Base-by-base conservation (phyloP, 2,329 filamentous ascomycete genomes). In the Thelonectria olida region DNA sequence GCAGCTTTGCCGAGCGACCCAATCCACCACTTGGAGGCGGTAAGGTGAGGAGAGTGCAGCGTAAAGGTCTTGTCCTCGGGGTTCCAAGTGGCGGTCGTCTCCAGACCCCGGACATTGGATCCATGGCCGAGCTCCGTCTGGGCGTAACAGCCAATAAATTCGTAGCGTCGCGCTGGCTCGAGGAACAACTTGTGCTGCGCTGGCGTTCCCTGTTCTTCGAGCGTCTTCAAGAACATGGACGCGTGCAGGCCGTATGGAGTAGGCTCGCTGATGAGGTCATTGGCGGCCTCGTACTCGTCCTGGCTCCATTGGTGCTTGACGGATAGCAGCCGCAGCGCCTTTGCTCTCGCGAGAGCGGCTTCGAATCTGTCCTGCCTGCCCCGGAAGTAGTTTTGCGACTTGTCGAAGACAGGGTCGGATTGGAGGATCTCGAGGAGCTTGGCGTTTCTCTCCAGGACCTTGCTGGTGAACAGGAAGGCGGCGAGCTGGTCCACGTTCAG, bases 1-100 rank as follows among this genome's bases (percentile, higher is more conserved):
- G 92, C 91, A 3, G 89, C 89, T 68, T 90, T 84, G 52, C 91
- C 92, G 4, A 94, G 82, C 10, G 90, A 91, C 2, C 92, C 92
- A 68, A 93, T 93, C 92, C 92, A 94, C 91, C 91, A 95, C 74
- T 95, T 95, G 31, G 89, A 90, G 0, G 91, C 86, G 2, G 91
- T 93, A 57, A 93, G 81, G 63, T 87, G 82, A 9, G 91, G 91
- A 1, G 90, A 92, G 76, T 93, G 88, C 34, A 94, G 82, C 13
- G 82, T 89, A 70, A 94, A 93, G 3, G 88, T 92, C 82, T 92
- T 90, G 76, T 92, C 89, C 5, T 88, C 80, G 0, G 86, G 80
- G 71, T 92, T 90, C 90, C 90, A 93, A 0, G 87, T 92, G 1
- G 90, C 90, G 0, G 86, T 90, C 0, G 89, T 92, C 77, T 92